Percentiles rank a stretch among this genome's conserved stretches.
Evolutionary conservation across 2,329 filamentous ascomycete genomes (phyloP).

Genomic region (Ambrosiella xylebori): DNA sequence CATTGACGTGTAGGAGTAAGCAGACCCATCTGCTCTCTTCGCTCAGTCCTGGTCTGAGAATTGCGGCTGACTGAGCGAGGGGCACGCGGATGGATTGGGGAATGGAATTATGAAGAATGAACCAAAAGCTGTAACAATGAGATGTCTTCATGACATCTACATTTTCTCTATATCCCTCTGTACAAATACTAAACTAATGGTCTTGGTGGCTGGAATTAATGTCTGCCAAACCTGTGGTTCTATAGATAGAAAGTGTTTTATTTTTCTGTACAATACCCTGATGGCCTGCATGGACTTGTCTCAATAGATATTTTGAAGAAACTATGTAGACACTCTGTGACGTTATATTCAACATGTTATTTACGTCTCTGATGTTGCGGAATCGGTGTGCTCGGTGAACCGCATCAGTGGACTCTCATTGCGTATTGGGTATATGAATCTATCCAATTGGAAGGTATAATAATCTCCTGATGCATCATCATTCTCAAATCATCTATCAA

Average conservation of each 20-base stretch:
- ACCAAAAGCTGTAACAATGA: neutral
- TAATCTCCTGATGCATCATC: neutral
- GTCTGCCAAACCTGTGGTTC: neutral
- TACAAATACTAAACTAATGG: neutral
- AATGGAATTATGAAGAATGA: neutral
- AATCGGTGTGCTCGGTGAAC: neutral
- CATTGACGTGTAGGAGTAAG: neutral
- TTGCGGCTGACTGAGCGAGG: neutral
- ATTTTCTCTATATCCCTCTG: neutral
- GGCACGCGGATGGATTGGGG: neutral
- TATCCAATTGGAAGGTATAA: too few species aligned
- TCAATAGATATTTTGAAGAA: neutral
- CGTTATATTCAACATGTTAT: slow-evolving; percentile 3
- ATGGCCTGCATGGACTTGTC: neutral
- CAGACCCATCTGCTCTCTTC: neutral
- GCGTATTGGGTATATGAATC: neutral
- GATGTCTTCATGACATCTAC: neutral
- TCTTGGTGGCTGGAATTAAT: neutral
- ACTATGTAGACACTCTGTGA: neutral
- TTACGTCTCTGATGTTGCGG: slow-evolving; percentile 4
- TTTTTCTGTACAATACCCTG: slow-evolving; percentile 1
- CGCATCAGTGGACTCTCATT: neutral
- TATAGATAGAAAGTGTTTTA: neutral
- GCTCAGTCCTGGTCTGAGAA: slow-evolving; percentile 1
- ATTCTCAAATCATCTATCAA: neutral